Evolutionary conservation across 1,284 basidiomycete genomes (phyloP).

Genomic region (Boletus albobrunnescens): DNA sequence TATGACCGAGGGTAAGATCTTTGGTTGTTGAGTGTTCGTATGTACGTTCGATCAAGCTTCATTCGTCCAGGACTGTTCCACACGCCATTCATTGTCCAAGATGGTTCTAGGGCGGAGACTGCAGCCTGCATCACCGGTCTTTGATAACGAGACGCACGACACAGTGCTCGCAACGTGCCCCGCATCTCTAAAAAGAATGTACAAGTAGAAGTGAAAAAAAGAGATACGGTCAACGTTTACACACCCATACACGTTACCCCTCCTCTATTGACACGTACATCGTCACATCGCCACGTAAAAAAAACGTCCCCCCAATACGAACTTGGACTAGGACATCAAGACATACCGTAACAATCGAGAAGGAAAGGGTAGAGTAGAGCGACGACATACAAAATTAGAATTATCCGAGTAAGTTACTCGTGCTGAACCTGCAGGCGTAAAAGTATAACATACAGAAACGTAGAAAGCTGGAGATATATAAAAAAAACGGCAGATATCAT

Average conservation of each 20-base stretch:
- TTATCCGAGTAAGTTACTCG: constrained; percentile 34
- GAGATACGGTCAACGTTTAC: neutral
- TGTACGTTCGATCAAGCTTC: too few relatives aligned
- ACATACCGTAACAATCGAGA: constrained; percentile 13
- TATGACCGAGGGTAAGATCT: neutral
- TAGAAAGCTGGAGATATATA: constrained; percentile 11
- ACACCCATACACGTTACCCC: neutral
- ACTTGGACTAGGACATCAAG: constrained; percentile 5
- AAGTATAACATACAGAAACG: constrained; percentile 26
- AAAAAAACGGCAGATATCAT: constrained; percentile 3
- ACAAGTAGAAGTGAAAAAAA: neutral
- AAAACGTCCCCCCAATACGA: neutral
- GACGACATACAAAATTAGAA: constrained; percentile 25
- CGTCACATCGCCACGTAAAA: neutral
- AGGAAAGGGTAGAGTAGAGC: constrained; percentile 14
- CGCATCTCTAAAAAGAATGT: too few relatives aligned
- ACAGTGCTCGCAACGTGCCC: too few relatives aligned
- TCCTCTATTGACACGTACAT: neutral
- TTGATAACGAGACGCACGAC: too few relatives aligned
- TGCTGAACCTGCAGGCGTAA: constrained; percentile 26
- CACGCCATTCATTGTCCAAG: too few relatives aligned
- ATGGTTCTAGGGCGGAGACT: too few relatives aligned
- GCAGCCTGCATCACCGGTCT: too few relatives aligned
- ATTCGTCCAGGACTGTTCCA: too few relatives aligned
- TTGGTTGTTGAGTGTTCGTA: too few relatives aligned